Evolutionary conservation across 1,284 basidiomycete species (phyloP).

Genomic region (Coniophora puteana): DNA sequence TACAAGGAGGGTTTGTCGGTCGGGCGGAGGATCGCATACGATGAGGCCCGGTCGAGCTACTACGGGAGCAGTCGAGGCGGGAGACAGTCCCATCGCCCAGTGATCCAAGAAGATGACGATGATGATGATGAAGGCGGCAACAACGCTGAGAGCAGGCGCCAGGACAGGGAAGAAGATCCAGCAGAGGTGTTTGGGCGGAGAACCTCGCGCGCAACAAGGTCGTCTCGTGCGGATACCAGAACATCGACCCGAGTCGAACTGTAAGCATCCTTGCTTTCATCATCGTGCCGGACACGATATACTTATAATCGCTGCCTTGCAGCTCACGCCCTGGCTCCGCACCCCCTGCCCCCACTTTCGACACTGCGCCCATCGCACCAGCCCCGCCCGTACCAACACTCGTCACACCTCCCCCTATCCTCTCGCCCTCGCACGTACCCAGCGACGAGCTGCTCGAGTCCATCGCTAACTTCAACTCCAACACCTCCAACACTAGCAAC

Average conservation of each 20-base stretch:
- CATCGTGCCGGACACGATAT: too few species aligned
- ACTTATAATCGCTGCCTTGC: too few species aligned
- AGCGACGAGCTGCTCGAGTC: too few species aligned
- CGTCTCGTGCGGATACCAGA: conserved; percentile 6
- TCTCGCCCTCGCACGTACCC: conserved; percentile 17
- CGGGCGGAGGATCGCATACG: conserved; percentile 30
- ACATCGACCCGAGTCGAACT: conserved; percentile 13
- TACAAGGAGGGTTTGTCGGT: conserved; percentile 36
- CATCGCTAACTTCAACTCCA: background rate
- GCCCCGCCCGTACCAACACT: conserved; percentile 30
- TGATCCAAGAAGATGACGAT: conserved; percentile 11
- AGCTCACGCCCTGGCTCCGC: conserved; percentile 25
- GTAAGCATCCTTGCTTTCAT: too few species aligned
- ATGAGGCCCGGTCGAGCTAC: conserved; percentile 24
- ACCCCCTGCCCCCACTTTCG: conserved; percentile 23
- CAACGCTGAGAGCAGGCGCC: conserved; percentile 10
- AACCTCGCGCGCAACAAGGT: background rate
- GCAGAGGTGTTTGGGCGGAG: background rate
- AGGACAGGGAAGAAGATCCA: conserved; percentile 14
- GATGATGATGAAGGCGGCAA: conserved; percentile 12
- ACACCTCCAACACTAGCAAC: conserved; percentile 2
- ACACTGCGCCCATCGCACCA: conserved; percentile 21
- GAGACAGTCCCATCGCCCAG: conserved; percentile 10
- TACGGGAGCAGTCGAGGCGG: background rate
- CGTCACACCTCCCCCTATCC: conserved; percentile 18